Percentiles rank a stretch among this genome's conserved stretches.
Evolutionary conservation across 2,329 filamentous ascomycete species (phyloP).

Genomic region (Aureobasidium subglaciale): DNA sequence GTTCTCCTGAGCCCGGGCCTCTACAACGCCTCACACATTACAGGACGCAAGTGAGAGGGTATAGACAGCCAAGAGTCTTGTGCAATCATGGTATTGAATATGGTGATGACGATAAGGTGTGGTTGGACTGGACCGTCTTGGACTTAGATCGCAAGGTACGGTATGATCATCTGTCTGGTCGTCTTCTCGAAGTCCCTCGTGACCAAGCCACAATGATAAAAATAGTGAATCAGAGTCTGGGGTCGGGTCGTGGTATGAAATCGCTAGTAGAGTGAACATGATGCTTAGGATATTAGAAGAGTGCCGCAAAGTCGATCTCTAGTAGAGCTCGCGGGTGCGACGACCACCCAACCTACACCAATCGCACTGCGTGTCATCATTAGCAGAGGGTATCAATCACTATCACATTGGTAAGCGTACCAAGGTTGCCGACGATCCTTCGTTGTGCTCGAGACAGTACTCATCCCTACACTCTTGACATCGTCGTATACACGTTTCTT

Average conservation of each 20-base stretch:
- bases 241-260: neutral
- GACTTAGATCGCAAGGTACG: neutral
- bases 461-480: conserved; percentile 69
- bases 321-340: conserved; percentile 32
- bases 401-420: conserved; percentile 25
- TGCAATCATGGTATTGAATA: neutral
- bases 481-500: conserved; percentile 59
- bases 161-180: neutral
- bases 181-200: neutral
- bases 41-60: neutral
- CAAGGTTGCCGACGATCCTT: conserved; percentile 63
- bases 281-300: neutral
- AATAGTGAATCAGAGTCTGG: neutral
- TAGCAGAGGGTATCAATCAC: neutral
- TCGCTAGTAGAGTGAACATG: neutral
- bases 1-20: too few relatives aligned
- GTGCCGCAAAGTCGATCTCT: neutral
- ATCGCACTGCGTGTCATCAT: conserved; percentile 25
- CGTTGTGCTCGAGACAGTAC: conserved; percentile 79
- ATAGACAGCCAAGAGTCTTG: neutral
- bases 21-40: neutral
- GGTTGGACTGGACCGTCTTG: neutral
- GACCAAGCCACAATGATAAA: neutral
- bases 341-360: conserved; percentile 33
- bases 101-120: neutral